A percentile compares a stretch with the other conserved stretches of the same genome.
phyloP scores from a whole-genome alignment of 805 yeast species.

The Candida ovalis region DNA sequence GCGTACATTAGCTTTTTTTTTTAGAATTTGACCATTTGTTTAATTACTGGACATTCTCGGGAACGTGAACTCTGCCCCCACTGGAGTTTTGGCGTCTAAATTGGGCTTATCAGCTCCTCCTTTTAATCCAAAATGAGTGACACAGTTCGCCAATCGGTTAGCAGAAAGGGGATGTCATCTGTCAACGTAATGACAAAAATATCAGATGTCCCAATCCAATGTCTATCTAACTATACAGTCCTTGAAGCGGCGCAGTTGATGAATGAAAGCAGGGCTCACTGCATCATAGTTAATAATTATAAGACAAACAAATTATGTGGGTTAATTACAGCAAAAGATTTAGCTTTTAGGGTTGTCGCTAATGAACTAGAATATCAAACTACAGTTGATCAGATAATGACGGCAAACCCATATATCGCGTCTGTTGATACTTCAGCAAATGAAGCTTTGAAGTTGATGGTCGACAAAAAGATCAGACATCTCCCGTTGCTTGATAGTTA shows the following conservation, averaged over 20 bases:
- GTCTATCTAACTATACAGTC: constrained; percentile 32
- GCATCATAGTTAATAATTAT: constrained; percentile 35
- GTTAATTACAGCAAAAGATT: constrained; percentile 42
- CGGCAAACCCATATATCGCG: constrained; percentile 34
- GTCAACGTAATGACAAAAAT: constrained; percentile 22
- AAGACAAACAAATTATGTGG: constrained; percentile 32
- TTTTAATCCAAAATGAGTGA: neutral
- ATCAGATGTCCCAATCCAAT: constrained; percentile 36
- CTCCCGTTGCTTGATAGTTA: constrained; percentile 37
- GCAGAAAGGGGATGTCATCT: constrained; percentile 4
- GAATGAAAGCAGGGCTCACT: constrained; percentile 38
- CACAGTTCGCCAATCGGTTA: constrained; percentile 2
- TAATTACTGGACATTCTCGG: no score
- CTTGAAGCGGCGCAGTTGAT: constrained; percentile 33
- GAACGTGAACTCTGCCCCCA: no score
- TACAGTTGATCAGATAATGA: constrained; percentile 36
- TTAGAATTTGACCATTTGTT: no score
- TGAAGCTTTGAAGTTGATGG: constrained; percentile 41
- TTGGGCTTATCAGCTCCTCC: neutral
- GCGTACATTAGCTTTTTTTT: no score
- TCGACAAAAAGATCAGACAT: constrained; percentile 38
- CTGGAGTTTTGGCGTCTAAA: neutral
- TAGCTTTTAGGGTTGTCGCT: constrained; percentile 41
- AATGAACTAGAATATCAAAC: constrained; percentile 24
- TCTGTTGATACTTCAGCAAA: constrained; percentile 37